Conservation (phyloP, 495 filamentous ascomycete species). For the Daldinia vernicosa region DNA sequence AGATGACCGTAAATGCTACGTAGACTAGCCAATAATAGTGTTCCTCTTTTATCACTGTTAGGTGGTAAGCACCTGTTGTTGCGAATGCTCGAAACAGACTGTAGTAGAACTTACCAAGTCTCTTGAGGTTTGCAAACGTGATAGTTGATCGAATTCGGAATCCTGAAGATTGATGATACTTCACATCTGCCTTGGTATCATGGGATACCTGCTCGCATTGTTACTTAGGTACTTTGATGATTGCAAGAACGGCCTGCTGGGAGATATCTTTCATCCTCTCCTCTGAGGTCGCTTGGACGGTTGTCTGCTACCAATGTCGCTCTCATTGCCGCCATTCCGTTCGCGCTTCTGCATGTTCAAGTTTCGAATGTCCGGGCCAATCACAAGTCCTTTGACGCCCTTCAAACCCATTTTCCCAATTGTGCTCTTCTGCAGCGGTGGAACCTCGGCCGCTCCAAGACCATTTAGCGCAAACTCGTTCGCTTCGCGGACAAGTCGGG, state of each 20-base stretch:
- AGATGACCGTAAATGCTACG: not conserved
- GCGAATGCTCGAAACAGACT: not conserved
- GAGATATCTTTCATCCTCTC: not conserved
- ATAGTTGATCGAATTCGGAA: not conserved
- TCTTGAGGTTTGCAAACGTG: not conserved
- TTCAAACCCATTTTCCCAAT: constrained; percentile 65
- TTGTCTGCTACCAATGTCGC: not conserved
- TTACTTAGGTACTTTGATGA: not conserved
- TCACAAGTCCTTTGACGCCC: constrained; percentile 51
- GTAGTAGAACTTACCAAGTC: not conserved
- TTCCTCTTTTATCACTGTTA: not conserved
- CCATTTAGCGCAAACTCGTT: constrained; percentile 56
- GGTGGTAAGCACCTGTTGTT: not conserved
- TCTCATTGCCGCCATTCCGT: not conserved
- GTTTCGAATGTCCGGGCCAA: constrained; percentile 4
- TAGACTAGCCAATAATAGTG: not conserved
- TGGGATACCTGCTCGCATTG: not conserved
- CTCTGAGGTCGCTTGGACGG: not conserved
- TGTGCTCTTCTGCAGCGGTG: constrained; percentile 52
- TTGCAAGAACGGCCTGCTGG: not conserved
- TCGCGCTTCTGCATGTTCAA: not conserved
- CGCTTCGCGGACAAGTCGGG: constrained; percentile 52
- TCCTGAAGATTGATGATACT: not conserved
- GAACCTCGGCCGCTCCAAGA: constrained; percentile 57
- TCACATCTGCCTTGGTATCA: not conserved